A percentile compares a stretch with the other conserved stretches of the same genome.
These are phyloP conservation scores for Pythium phragmiticola DNA, from an alignment of 352 stramenopile species.

Conservation along the genomic window DNA sequence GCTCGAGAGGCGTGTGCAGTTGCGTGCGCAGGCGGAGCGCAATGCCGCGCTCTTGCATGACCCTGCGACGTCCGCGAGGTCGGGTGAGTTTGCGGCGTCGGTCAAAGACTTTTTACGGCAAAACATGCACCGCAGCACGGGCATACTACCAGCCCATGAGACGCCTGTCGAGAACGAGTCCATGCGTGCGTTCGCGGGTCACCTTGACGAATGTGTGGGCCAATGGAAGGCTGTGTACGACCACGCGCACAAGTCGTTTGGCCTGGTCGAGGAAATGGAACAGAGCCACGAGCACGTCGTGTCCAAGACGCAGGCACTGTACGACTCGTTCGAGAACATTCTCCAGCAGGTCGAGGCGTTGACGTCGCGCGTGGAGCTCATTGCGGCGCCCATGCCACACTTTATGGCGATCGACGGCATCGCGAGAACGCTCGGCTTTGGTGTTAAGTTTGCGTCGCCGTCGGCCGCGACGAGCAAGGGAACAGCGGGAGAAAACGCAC, in stretches of 20 bases:
- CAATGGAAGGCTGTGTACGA: slow-evolving; percentile 46
- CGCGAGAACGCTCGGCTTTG: slow-evolving; percentile 60
- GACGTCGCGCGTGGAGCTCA: slow-evolving; percentile 54
- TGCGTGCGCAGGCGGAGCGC: slow-evolving; percentile 45
- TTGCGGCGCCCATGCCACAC: slow-evolving; percentile 67
- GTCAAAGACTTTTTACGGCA: slow-evolving; percentile 45
- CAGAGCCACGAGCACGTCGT: slow-evolving; percentile 74
- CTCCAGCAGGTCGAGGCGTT: slow-evolving; percentile 41
- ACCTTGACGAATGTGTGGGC: slow-evolving; percentile 33
- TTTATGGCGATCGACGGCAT: slow-evolving; percentile 65
- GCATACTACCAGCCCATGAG: not conserved
- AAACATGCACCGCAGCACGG: slow-evolving; percentile 1
- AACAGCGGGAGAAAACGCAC: not conserved
- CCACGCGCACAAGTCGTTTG: slow-evolving; percentile 61
- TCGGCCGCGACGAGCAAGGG: slow-evolving; percentile 11
- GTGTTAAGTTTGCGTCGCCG: slow-evolving; percentile 62
- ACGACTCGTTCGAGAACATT: slow-evolving; percentile 72
- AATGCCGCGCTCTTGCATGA: slow-evolving; percentile 41
- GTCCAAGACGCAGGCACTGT: slow-evolving; percentile 71
- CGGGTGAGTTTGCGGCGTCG: slow-evolving; percentile 22
- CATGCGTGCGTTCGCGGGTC: slow-evolving; percentile 26
- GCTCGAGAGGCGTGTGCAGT: slow-evolving; percentile 58
- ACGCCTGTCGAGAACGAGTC: not conserved
- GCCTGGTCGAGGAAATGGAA: slow-evolving; percentile 79
- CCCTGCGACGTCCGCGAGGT: not conserved